Conservation (phyloP, 2,329 filamentous ascomycete genomes). For the Botryotinia calthae region DNA sequence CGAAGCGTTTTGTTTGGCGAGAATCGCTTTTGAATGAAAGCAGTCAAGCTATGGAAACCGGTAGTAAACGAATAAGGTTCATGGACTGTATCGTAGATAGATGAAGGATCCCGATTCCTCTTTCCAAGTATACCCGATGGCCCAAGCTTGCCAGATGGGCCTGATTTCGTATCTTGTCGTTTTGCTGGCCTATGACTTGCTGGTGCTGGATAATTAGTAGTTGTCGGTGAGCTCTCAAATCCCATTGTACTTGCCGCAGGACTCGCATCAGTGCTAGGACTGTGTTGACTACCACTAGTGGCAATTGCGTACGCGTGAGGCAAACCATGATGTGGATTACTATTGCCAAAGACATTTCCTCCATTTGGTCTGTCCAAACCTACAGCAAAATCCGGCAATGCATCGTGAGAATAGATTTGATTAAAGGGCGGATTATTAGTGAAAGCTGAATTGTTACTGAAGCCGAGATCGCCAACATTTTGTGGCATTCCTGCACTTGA, state of each 20-base stretch:
- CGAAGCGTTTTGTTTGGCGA: constrained; percentile 72
- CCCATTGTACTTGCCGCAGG: constrained; percentile 53
- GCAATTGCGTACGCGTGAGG: constrained; percentile 65
- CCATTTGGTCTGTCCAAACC: constrained; percentile 47
- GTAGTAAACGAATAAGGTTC: constrained; percentile 89
- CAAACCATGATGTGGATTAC: constrained; percentile 55
- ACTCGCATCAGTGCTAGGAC: constrained; percentile 63
- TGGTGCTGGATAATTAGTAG: constrained; percentile 32
- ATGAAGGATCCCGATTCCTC: constrained; percentile 69
- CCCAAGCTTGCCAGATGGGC: constrained; percentile 32
- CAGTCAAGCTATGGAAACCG: constrained; percentile 85
- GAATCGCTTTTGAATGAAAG: constrained; percentile 75
- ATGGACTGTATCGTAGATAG: constrained; percentile 84
- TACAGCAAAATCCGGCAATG: constrained; percentile 52
- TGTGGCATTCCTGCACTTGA: constrained; percentile 46
- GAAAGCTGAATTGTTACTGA: constrained; percentile 35
- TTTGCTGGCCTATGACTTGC: constrained; percentile 32
- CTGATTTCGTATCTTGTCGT: constrained; percentile 32
- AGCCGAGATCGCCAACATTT: constrained; percentile 41
- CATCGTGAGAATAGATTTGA: constrained; percentile 47
- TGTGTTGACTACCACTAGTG: constrained; percentile 58
- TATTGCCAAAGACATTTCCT: constrained; percentile 44
- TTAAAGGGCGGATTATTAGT: constrained; percentile 44
- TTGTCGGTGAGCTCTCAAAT: constrained; percentile 56
- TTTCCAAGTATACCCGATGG: constrained; percentile 43